phyloP scores from a whole-genome alignment of 352 stramenopile species.

The Thraustotheca clavata region DNA sequence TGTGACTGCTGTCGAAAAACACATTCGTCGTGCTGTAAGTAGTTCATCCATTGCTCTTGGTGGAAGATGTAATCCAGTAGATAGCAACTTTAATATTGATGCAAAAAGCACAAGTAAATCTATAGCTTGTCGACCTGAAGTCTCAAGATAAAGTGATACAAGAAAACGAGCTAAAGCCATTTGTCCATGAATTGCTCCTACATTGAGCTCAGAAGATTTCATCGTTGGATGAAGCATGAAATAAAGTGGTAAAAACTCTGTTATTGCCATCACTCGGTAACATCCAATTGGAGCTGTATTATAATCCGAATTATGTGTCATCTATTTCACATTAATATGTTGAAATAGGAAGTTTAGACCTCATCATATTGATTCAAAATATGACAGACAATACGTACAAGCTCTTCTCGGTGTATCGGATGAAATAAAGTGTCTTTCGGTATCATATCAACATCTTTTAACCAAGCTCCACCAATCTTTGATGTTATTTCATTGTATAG shows the following conservation, averaged over 20 bases:
- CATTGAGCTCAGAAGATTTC: too few species aligned
- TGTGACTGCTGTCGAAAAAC: background rate
- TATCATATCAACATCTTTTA: too few species aligned
- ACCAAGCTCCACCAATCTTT: too few species aligned
- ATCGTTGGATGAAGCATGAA: constrained; percentile 3
- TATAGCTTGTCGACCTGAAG: background rate
- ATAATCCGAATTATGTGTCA: too few species aligned
- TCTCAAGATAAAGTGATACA: constrained; percentile 1
- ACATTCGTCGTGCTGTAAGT: background rate
- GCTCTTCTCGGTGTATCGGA: too few species aligned
- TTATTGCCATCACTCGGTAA: background rate
- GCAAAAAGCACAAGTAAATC: constrained; percentile 13
- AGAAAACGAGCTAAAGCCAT: constrained; percentile 9
- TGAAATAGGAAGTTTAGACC: too few species aligned
- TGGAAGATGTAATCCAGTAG: background rate
- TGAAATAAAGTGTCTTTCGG: too few species aligned
- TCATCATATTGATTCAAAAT: too few species aligned
- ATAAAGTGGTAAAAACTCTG: constrained; percentile 2
- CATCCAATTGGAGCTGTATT: too few species aligned
- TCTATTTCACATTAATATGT: too few species aligned
- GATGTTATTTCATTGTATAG: too few species aligned
- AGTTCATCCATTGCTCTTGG: constrained; percentile 1
- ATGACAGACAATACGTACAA: too few species aligned
- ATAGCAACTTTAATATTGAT: background rate
- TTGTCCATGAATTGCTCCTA: background rate